Evolutionary conservation across 2,329 filamentous ascomycete species (phyloP).

Genomic region (Cadophora gregata): DNA sequence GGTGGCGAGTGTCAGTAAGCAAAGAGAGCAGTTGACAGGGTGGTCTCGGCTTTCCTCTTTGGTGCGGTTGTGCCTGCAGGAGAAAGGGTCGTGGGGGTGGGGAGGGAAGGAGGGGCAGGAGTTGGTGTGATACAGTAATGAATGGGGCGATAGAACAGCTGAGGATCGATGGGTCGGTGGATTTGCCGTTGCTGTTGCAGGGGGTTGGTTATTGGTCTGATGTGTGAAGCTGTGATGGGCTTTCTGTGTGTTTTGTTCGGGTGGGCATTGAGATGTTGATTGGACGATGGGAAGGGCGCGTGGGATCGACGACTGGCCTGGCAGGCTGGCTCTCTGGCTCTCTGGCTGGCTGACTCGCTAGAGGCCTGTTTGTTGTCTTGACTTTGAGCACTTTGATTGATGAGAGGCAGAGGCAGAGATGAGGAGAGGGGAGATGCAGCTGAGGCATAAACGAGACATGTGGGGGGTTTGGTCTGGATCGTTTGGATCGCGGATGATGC

Average conservation of each 20-base stretch:
- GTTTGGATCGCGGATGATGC: not conserved
- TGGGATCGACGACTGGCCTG: constrained; percentile 3
- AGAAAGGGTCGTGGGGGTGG: not conserved
- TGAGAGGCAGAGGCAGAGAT: not conserved
- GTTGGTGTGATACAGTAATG: not conserved
- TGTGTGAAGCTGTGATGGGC: not conserved
- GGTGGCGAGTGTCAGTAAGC: constrained; percentile 4
- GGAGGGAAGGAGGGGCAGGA: not conserved
- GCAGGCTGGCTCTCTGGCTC: too few species aligned
- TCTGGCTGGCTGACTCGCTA: not conserved
- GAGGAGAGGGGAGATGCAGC: not conserved
- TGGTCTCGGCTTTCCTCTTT: constrained; percentile 2
- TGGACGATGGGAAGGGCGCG: not conserved
- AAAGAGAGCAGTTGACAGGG: not conserved
- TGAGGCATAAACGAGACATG: constrained; percentile 16
- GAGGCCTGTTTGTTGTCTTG: not conserved
- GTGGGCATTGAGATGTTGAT: not conserved
- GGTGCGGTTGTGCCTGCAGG: not conserved
- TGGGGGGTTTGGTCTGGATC: constrained; percentile 9
- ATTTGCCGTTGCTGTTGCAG: not conserved
- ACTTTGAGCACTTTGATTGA: constrained; percentile 3
- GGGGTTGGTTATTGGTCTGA: not conserved
- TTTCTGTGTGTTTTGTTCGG: not conserved
- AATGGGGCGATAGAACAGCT: not conserved
- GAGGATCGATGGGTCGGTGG: constrained; percentile 2